Conservation (phyloP, 345 rosid species). For the Salix suchowensis region DNA sequence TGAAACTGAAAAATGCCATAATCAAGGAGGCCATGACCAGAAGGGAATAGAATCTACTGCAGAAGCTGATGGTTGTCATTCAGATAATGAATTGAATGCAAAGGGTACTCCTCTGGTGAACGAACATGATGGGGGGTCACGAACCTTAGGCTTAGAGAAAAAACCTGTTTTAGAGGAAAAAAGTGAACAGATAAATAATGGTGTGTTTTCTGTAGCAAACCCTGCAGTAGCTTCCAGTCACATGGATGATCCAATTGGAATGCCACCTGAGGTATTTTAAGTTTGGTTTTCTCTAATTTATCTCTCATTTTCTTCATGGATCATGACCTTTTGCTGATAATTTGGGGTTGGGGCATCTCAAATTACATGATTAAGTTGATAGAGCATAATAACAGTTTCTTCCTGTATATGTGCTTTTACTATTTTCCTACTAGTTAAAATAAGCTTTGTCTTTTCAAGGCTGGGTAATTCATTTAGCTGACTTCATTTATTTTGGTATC, state of each 20-base stretch:
- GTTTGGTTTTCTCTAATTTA: conserved; percentile 6
- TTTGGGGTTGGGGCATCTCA: neutral
- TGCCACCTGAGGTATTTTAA: conserved; percentile 84
- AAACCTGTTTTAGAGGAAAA: conserved; percentile 35
- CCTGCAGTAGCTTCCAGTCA: conserved; percentile 24
- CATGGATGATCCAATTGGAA: conserved; percentile 64
- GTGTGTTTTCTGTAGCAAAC: conserved; percentile 29
- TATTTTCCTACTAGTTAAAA: neutral
- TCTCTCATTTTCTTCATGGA: conserved; percentile 4
- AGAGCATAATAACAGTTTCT: neutral
- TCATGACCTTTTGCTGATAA: neutral
- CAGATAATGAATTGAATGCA: conserved; percentile 72
- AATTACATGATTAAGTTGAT: neutral
- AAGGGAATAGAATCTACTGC: conserved; percentile 44
- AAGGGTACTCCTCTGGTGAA: conserved; percentile 42
- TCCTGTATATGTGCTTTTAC: neutral
- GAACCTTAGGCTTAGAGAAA: conserved; percentile 24
- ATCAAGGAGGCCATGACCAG: conserved; percentile 40
- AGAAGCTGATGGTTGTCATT: conserved; percentile 61
- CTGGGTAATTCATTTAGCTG: neutral
- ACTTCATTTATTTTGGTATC: neutral
- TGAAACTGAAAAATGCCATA: conserved; percentile 58
- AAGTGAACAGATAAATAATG: conserved; percentile 32
- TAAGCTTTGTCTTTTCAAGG: neutral
- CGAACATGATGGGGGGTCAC: conserved; percentile 42